Percentiles rank a stretch among this genome's conserved stretches.
Evolutionary conservation across 352 stramenopile genomes (phyloP).

Genomic region (Blastocystis sp.): DNA sequence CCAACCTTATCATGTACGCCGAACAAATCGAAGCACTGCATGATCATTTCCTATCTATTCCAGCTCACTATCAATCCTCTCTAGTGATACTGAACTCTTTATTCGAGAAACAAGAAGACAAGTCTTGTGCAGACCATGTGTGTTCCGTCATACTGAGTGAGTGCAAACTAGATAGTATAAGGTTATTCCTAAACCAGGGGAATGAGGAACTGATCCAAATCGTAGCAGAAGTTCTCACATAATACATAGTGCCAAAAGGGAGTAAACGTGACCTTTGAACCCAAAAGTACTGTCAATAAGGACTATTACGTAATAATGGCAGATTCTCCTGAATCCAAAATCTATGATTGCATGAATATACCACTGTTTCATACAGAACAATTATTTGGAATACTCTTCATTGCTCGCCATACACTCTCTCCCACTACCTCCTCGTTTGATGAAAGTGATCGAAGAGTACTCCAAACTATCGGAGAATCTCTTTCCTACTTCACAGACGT

Average conservation of each 20-base stretch:
- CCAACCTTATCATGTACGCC: not conserved
- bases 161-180: not conserved
- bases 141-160: not conserved
- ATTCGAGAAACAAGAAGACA: not conserved
- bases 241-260: not conserved
- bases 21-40: not conserved
- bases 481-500: not conserved
- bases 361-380: not conserved
- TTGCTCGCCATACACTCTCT: not conserved
- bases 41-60: not conserved
- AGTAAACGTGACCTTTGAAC: not conserved
- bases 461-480: not conserved
- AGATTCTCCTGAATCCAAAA: no score
- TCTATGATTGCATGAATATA: not conserved
- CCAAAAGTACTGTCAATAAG: not conserved
- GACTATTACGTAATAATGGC: not conserved
- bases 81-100: not conserved
- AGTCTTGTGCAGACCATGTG: not conserved
- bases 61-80: not conserved
- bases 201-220: not conserved
- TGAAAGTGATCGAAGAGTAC: not conserved
- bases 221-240: not conserved
- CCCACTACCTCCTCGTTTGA: not conserved
- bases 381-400: not conserved
- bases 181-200: not conserved